Evolutionary conservation across 495 filamentous ascomycete genomes (phyloP).

Genomic region (Lasiosphaeris hirsuta): DNA sequence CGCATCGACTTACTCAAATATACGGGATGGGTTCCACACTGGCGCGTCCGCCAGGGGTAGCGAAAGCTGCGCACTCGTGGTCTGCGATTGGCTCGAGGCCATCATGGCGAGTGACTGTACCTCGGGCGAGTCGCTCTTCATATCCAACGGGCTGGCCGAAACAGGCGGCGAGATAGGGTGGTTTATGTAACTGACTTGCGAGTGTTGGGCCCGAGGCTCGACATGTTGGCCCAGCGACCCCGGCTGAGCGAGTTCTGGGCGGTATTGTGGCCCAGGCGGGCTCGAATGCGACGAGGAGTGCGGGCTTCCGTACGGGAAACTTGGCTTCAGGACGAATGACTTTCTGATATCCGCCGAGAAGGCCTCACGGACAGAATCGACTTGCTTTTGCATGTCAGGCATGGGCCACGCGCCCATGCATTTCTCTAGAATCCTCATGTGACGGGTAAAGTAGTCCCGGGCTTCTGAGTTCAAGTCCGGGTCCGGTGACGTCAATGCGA

Average conservation of each 20-base stretch:
- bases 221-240: conserved; percentile 40
- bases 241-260: conserved; percentile 35
- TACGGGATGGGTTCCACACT: conserved; percentile 85
- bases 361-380: conserved; percentile 84
- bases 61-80: conserved; percentile 41
- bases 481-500: conserved; percentile 91
- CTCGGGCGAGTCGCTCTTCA: conserved; percentile 76
- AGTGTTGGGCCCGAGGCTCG: conserved; percentile 50
- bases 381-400: conserved; percentile 87
- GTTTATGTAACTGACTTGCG: conserved; percentile 69
- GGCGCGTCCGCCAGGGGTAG: conserved; percentile 64
- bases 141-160: conserved; percentile 69
- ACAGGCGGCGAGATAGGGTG: conserved; percentile 83
- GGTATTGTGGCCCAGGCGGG: conserved; percentile 55
- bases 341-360: conserved; percentile 85
- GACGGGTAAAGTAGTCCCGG: conserved; percentile 85
- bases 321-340: conserved; percentile 84
- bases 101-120: conserved; percentile 77
- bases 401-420: conserved; percentile 84
- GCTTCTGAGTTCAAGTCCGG: conserved; percentile 82
- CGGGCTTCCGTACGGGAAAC: conserved; percentile 85
- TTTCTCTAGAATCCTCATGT: conserved; percentile 92
- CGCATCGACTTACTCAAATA: conserved; percentile 77
- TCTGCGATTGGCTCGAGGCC: conserved; percentile 52
- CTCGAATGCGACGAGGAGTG: conserved; percentile 56